Percentiles rank a stretch among this genome's conserved stretches.
Evolutionary conservation across 352 stramenopile genomes (phyloP).

Genomic region (Globisporangium sylvaticum): DNA sequence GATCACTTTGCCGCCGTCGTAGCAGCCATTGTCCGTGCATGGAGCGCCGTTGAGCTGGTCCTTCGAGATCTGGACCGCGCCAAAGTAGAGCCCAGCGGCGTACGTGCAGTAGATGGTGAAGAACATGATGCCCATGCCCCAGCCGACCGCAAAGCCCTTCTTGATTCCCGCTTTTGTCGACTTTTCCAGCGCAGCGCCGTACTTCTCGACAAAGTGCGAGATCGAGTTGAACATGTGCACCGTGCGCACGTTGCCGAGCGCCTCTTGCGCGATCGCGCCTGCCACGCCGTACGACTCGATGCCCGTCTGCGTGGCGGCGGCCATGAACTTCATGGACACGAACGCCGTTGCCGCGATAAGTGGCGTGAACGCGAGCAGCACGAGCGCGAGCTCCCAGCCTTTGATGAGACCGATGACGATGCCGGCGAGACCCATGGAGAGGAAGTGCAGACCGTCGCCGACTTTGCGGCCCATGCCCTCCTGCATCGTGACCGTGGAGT

Average conservation of each 20-base stretch:
- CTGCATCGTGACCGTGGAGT: conserved; percentile 47
- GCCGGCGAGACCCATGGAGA: conserved; percentile 57
- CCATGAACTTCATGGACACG: conserved; percentile 51
- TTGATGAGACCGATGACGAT: conserved; percentile 63
- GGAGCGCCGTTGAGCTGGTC: conserved; percentile 42
- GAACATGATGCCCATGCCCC: conserved; percentile 65
- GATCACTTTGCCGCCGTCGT: conserved; percentile 59
- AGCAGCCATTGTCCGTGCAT: conserved; percentile 42
- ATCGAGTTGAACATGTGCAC: conserved; percentile 80
- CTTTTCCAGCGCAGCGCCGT: conserved; percentile 36
- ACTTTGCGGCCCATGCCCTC: conserved; percentile 63
- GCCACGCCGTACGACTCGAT: conserved; percentile 63
- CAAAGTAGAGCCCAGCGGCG: conserved; percentile 75
- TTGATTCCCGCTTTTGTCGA: conserved; percentile 45
- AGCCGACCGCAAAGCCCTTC: conserved; percentile 46
- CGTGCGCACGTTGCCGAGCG: conserved; percentile 63
- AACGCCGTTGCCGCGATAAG: conserved; percentile 53
- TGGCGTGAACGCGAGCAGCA: conserved; percentile 63
- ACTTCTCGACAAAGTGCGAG: conserved; percentile 53
- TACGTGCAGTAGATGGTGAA: conserved; percentile 70
- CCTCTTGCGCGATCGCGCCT: conserved; percentile 64
- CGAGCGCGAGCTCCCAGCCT: conserved; percentile 60
- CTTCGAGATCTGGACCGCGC: conserved; percentile 59
- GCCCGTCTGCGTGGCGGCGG: conserved; percentile 37
- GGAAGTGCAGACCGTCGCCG: conserved; percentile 56